phyloP scores from a whole-genome alignment of 2,329 filamentous ascomycete species.

The Nannizzia gypsea region DNA sequence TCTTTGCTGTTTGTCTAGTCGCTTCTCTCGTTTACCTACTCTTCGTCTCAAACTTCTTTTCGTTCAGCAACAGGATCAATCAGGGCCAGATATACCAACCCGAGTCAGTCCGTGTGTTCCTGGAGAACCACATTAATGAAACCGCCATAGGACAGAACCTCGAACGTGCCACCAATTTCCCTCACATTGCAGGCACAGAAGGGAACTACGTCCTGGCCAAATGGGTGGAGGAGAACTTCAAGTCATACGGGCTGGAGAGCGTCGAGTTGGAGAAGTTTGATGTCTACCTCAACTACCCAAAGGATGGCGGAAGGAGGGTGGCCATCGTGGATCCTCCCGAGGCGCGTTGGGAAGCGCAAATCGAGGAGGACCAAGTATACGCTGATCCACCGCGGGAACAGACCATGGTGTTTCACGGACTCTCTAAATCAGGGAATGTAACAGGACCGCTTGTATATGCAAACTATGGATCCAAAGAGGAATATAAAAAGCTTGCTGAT shows the following conservation, averaged over 20 bases:
- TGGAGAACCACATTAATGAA: slow-evolving; percentile 61
- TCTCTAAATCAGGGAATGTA: slow-evolving; percentile 77
- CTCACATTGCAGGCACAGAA: slow-evolving; percentile 88
- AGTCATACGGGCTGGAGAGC: slow-evolving; percentile 58
- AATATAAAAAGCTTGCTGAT: slow-evolving; percentile 63
- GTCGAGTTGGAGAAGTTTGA: slow-evolving; percentile 67
- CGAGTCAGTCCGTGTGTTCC: slow-evolving; percentile 64
- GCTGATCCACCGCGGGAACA: slow-evolving; percentile 52
- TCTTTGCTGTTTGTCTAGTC: slow-evolving; percentile 64
- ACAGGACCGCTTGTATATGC: slow-evolving; percentile 80
- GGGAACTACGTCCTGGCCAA: slow-evolving; percentile 77
- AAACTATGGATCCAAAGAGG: slow-evolving; percentile 76
- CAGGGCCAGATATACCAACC: slow-evolving; percentile 66
- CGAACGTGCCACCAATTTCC: slow-evolving; percentile 65
- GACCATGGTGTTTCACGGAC: slow-evolving; percentile 73
- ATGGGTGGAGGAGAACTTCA: slow-evolving; percentile 71
- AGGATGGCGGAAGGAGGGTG: slow-evolving; percentile 61
- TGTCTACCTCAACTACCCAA: slow-evolving; percentile 89
- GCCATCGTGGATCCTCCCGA: slow-evolving; percentile 63
- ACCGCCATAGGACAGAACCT: slow-evolving; percentile 60
- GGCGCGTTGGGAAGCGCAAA: slow-evolving; percentile 60
- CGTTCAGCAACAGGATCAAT: slow-evolving; percentile 51
- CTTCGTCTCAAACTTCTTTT: slow-evolving; percentile 75
- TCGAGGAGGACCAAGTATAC: slow-evolving; percentile 70
- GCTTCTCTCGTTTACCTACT: slow-evolving; percentile 69